Evolutionary conservation across 2,329 filamentous ascomycete genomes (phyloP), one percentile per base, ranked within the genome.

Genomic region (Didymella arachidicola): DNA sequence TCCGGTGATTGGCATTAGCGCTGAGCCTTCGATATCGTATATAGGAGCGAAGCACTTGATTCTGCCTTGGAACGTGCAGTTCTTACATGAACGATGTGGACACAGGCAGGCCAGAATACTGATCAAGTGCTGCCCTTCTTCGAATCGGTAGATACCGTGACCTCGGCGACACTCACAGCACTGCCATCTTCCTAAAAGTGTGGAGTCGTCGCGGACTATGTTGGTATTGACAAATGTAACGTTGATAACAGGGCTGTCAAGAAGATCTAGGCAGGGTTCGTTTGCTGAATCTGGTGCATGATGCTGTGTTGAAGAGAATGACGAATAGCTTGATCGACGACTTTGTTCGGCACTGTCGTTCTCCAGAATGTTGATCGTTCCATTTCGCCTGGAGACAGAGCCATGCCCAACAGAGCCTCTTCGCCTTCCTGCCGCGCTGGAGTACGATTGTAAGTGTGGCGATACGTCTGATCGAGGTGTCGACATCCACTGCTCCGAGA

Each of bases 41-140:
- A 71, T 70, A 7, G 71, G 70, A 7, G 64, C 53, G 45, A 71
- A 74, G 0, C 46, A 44, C 53, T 62, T 67, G 12, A 73, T 57
- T 14, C 56, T 46, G 2, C 66, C 68, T 16, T 61, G 49, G 27
- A 68, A 47, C 7, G 50, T 60, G 56, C 72, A 74, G 12, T 56
- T 62, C 12, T 53, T 52, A 53, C 72, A 74, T 7, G 64, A 64
- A 14, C 63, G 62, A 56, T 74, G 72, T 6, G 59, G 61, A 48
- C 72, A 74, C 12, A 48, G 22, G 47, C 72, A 74, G 26, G 39
- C 51, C n/a, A 72, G 42, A 22, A 51, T 41, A 26, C 62, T 63
- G 47, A 70, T 59, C 2, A 67, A 60, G 49, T 72, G 69, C 8
- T 47, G 43, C 36, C 56, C 54, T 10, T 60, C 41, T 10, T 48